Conservation (phyloP, 2,329 filamentous ascomycete species). For the Aspergillus sp. region DNA sequence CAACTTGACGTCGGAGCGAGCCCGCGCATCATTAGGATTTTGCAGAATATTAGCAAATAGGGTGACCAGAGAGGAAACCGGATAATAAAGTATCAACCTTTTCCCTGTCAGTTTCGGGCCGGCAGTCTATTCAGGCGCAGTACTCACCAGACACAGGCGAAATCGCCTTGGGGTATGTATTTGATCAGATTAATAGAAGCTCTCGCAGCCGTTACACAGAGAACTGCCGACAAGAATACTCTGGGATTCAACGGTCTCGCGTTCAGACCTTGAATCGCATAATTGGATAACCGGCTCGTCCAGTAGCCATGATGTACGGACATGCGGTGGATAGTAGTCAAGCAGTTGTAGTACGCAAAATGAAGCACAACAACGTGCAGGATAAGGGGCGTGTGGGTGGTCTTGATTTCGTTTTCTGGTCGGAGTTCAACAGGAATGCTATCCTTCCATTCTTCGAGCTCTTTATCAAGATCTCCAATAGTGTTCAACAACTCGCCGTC, state of each 20-base stretch:
- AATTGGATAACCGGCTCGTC: slow-evolving; percentile 93
- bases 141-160: slow-evolving; percentile 87
- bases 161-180: slow-evolving; percentile 94
- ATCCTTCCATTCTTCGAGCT: slow-evolving; percentile 95
- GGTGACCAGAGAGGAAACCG: slow-evolving; percentile 90
- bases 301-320: slow-evolving; percentile 97
- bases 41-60: slow-evolving; percentile 95
- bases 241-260: slow-evolving; percentile 86
- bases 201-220: slow-evolving; percentile 89
- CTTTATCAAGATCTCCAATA: slow-evolving; percentile 88
- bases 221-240: slow-evolving; percentile 87
- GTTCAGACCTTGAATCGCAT: slow-evolving; percentile 91
- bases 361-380: slow-evolving; percentile 92
- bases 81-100: slow-evolving; percentile 91
- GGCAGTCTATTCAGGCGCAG: not conserved
- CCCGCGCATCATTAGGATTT: slow-evolving; percentile 85
- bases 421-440: slow-evolving; percentile 91
- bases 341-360: slow-evolving; percentile 95
- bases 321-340: slow-evolving; percentile 98
- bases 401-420: slow-evolving; percentile 95
- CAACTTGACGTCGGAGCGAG: slow-evolving; percentile 81
- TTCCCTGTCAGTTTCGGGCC: slow-evolving; percentile 13
- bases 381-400: slow-evolving; percentile 87
- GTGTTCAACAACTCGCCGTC: slow-evolving; percentile 92
- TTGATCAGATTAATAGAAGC: slow-evolving; percentile 92